Base-by-base conservation (phyloP, 805 yeast genomes). In the Candida easanensis region DNA sequence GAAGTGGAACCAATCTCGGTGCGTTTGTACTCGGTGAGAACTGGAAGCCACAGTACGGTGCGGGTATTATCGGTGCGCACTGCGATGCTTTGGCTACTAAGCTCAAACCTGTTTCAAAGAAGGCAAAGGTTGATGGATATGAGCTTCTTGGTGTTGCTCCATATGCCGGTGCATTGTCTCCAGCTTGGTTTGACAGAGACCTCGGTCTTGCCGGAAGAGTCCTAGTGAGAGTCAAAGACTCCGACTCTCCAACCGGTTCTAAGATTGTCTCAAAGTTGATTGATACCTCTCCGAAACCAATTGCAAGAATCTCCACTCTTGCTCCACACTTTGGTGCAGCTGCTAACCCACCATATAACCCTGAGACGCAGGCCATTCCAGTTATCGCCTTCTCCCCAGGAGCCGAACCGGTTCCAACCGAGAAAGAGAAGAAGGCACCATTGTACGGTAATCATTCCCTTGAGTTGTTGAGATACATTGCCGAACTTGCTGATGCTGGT, bases 241-340 rank as follows among this genome's bases (percentile, higher is more conserved):
- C 54, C 22, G 44, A 52, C 4, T 57, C 60, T 16, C 38, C 46
- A 21, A 47, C 56, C 32, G 67, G 69, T 4, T 49, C 25, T 35
- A 62, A 62, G 41, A 62, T 79, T 39, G 60, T 54, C 8, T 62
- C 74, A 7, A 68, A 66, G 44, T 60, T 80, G 53, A 74, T 81
- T 28, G 75, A 74, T 58, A 78, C 84, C 4, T 65, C 83, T 1
- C 84, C 85, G 14, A 73, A 71, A 50, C 87, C 88, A 49, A 75
- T 88, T 54, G 96, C 90, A 13, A 80, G 80, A 53, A 84, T 88
- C 41, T 95, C 96, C 5, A 76, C 91, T 2, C 70, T 88, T 58
- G 96, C 96, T 5, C 90, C 90, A 4, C 96, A 88, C 66, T 88
- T 88, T 61, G 96, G 96, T 36, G 68, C 70, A 2, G 81, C 81